phyloP scores from a whole-genome alignment of 192 early-diverging fungal genomes.

The Chytriomyces sp. region DNA sequence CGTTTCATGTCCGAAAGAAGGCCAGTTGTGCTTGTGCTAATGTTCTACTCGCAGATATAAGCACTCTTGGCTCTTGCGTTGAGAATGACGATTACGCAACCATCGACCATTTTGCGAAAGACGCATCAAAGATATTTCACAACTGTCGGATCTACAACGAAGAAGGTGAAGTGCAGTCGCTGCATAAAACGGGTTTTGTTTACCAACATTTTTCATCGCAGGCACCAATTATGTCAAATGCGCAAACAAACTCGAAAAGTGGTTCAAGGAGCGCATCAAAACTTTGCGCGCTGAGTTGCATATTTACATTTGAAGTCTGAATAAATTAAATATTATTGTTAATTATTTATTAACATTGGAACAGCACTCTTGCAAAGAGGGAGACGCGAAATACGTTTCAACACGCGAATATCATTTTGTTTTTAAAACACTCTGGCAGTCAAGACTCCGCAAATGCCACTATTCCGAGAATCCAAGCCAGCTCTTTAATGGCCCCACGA shows the following conservation, averaged over 20 bases:
- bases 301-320: not conserved
- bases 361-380: not conserved
- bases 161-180: constrained; percentile 56
- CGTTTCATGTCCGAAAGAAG: not conserved
- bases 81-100: constrained; percentile 85
- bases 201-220: constrained; percentile 5
- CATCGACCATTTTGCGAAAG: constrained; percentile 80
- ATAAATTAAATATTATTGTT: not conserved
- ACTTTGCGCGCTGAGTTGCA: constrained; percentile 35
- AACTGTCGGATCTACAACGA: constrained; percentile 94
- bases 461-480: no score
- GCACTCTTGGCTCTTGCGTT: constrained; percentile 81
- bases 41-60: constrained; percentile 62
- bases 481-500: no score
- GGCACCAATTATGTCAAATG: constrained; percentile 40
- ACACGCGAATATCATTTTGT: no score
- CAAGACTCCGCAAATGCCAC: no score
- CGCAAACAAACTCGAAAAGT: constrained; percentile 49
- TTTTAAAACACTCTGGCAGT: no score
- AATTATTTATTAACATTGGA: not conserved
- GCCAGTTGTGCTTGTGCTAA: not conserved
- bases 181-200: not conserved
- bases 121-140: constrained; percentile 89
- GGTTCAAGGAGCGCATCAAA: constrained; percentile 50
- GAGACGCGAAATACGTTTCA: not conserved